phyloP scores from a whole-genome alignment of 208 protist genomes.

The Leishmania lainsoni region DNA sequence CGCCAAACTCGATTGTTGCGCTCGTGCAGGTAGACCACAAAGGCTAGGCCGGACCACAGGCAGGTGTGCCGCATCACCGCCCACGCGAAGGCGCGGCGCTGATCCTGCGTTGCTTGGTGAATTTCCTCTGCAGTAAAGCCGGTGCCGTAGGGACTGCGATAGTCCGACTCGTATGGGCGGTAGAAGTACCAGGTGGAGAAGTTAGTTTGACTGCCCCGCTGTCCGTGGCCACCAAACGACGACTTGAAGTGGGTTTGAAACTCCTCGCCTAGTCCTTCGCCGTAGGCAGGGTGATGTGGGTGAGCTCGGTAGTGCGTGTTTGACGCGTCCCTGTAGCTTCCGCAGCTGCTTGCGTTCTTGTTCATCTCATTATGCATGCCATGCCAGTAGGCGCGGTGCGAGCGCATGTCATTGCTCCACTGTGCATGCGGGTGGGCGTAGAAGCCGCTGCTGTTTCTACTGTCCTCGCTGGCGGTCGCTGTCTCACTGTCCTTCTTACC shows the following conservation, averaged over 20 bases:
- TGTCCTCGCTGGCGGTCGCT: background rate
- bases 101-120: constrained; percentile 23
- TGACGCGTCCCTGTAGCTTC: constrained; percentile 19
- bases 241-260: constrained; percentile 10
- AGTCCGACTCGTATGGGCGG: constrained; percentile 48
- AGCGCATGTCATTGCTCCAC: constrained; percentile 7
- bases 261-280: constrained; percentile 24
- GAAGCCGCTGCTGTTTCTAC: constrained; percentile 13
- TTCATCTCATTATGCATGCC: constrained; percentile 21
- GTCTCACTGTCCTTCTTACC: background rate
- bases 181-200: constrained; percentile 64
- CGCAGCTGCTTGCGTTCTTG: constrained; percentile 23
- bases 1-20: constrained; percentile 43
- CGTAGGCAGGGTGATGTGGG: constrained; percentile 24
- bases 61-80: constrained; percentile 32
- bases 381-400: constrained; percentile 23
- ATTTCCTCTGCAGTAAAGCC: constrained; percentile 54
- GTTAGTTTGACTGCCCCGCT: constrained; percentile 24
- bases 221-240: constrained; percentile 6
- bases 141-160: constrained; percentile 40
- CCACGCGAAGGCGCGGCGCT: constrained; percentile 16
- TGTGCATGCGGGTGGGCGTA: constrained; percentile 30
- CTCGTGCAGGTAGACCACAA: constrained; percentile 42
- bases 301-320: constrained; percentile 21
- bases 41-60: constrained; percentile 40